Evolutionary conservation across 129 eudicot genomes (phyloP), one percentile per base, ranked within the genome.

Genomic region (Flaveria ramosissima): DNA sequence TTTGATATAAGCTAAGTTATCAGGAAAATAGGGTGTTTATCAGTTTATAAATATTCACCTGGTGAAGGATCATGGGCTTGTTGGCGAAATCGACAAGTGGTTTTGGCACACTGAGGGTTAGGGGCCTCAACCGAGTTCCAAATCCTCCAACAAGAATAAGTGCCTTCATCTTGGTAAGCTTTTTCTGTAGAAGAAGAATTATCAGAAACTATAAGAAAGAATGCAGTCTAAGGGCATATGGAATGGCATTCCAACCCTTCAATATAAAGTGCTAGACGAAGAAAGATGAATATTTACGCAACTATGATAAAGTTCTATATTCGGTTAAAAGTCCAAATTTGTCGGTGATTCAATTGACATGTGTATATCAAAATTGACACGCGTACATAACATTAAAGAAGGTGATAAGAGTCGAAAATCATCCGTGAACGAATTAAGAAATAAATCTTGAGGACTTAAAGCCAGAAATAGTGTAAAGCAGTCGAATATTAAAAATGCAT

Each of bases 61-160:
- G 98, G 74, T 93, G 97, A 78, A 94, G 84, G 81, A 94, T 94
- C 98, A 94, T 94, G 52, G 98, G 98, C 68, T 94, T 94, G 89
- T 94, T 94, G 70, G 89, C 98, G 69, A 94, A 94, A 57, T 94
- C 98, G 72, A 94, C 98, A 13, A 94, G 97, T 21, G 98, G 98
- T 83, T 94, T 94, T 15, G 98, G 98, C 59, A 91, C 73, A 47
- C 96, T 94, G 46, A 91, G 88, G 24, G 97, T 94, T 82, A 94
- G 80, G 11, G 98, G 98, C 81, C 98, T 91, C 93, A 94, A 81
- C 75, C 98, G 89, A 43, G 98, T 94, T 57, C 98, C 98, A 57
- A 90, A 89, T 9, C 98, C 98, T 65, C 98, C 98, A 84, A 94
- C 98, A 76, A 94, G 98, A 84, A 94, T 91, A 27, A 94, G 88